Percentiles rank a stretch among this genome's conserved stretches.
These are phyloP conservation scores for Coemansia sp. DNA, from an alignment of 192 early-diverging fungal genomes.

Conservation along the genomic window DNA sequence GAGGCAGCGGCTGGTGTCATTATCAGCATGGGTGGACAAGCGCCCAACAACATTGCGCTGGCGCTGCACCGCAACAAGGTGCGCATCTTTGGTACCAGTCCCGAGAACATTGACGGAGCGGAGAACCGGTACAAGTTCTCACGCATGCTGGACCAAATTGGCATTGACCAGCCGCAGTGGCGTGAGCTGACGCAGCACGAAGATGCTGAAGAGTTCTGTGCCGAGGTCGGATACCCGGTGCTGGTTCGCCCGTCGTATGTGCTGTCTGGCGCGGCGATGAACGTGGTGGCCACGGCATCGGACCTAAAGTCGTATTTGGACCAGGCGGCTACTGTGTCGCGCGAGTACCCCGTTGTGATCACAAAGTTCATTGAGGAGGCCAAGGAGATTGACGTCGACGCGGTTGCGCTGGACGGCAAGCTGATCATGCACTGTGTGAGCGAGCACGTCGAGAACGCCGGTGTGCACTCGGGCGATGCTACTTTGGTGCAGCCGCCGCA, in stretches of 20 bases:
- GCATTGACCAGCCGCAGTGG: constrained; percentile 96
- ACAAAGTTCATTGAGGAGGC: constrained; percentile 98
- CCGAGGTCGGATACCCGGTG: constrained; percentile 88
- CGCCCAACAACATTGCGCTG: constrained; percentile 96
- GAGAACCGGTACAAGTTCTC: constrained; percentile 97
- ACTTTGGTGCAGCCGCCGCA: constrained; percentile 93
- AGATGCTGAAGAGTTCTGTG: constrained; percentile 80
- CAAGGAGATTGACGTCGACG: constrained; percentile 98
- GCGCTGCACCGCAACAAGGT: constrained; percentile 71
- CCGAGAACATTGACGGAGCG: constrained; percentile 87
- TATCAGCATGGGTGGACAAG: constrained; percentile 91
- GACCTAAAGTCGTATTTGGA: constrained; percentile 84
- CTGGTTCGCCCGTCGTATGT: constrained; percentile 96
- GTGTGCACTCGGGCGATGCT: constrained; percentile 98
- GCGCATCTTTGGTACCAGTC: constrained; percentile 86
- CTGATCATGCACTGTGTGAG: constrained; percentile 92
- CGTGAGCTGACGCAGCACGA: constrained; percentile 82
- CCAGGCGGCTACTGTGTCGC: constrained; percentile 88
- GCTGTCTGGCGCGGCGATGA: constrained; percentile 98
- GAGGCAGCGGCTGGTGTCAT: constrained; percentile 83
- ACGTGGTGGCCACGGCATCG: constrained; percentile 82
- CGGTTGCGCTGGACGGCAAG: constrained; percentile 93
- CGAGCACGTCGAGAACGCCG: constrained; percentile 99
- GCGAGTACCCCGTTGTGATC: constrained; percentile 95
- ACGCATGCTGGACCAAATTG: constrained; percentile 83